A percentile compares a stretch with the other conserved stretches of the same genome.
These are phyloP conservation scores for Gelatoporia subvermispora DNA, from an alignment of 768 basidiomycete species.

Conservation along the genomic window DNA sequence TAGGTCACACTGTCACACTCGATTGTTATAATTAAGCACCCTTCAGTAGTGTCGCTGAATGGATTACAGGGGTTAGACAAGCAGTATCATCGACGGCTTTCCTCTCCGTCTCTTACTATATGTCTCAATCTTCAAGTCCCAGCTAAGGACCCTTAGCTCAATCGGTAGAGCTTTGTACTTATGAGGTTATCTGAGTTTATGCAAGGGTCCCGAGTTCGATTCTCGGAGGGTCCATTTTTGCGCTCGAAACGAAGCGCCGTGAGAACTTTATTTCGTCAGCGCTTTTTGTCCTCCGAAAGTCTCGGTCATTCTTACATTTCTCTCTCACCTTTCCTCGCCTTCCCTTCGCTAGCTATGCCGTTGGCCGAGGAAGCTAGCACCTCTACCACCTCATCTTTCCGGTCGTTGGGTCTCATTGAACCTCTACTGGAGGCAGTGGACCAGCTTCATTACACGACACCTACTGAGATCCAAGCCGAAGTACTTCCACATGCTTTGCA, in stretches of 20 bases:
- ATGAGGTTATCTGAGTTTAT: conserved; percentile 45
- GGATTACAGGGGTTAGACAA: too few relatives aligned
- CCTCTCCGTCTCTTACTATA: too few relatives aligned
- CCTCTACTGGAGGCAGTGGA: conserved; percentile 84
- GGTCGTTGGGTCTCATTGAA: conserved; percentile 81
- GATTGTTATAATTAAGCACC: too few relatives aligned
- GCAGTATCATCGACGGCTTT: too few relatives aligned
- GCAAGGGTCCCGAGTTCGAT: conserved; percentile 63
- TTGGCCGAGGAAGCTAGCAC: conserved; percentile 58
- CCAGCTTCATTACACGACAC: conserved; percentile 74
- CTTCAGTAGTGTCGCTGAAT: too few relatives aligned
- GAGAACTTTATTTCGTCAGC: too few relatives aligned
- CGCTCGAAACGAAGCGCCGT: background rate
- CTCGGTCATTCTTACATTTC: background rate
- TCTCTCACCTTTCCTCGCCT: background rate
- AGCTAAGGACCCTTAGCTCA: conserved; percentile 48
- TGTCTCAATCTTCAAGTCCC: too few relatives aligned
- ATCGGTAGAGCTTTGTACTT: conserved; percentile 62
- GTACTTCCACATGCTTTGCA: conserved; percentile 82
- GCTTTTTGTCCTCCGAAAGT: too few relatives aligned
- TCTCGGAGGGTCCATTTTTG: conserved; percentile 55
- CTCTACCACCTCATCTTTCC: conserved; percentile 55
- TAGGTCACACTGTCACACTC: too few relatives aligned
- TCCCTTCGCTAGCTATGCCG: conserved; percentile 39
- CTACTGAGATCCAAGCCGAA: conserved; percentile 88